Conservation (phyloP, 2,329 filamentous ascomycete genomes). For the Xylaria digitata region DNA sequence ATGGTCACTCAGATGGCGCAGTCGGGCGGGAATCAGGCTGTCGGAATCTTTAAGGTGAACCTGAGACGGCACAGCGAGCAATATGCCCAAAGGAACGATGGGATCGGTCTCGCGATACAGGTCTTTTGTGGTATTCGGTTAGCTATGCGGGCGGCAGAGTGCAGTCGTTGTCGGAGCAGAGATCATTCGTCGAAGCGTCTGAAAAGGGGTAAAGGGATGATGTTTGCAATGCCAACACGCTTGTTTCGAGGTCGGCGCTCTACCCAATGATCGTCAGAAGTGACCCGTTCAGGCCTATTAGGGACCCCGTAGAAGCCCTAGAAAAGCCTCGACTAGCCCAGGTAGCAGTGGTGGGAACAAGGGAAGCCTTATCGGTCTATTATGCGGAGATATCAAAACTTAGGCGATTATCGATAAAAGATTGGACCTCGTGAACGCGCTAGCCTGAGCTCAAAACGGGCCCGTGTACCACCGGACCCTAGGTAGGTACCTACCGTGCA, state of each 20-base stretch:
- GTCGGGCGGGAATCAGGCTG: constrained; percentile 39
- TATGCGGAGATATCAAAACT: background rate
- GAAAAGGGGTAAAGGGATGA: constrained; percentile 41
- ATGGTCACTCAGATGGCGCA: constrained; percentile 54
- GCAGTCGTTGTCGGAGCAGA: constrained; percentile 23
- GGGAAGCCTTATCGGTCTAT: constrained; percentile 11
- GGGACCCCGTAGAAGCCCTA: constrained; percentile 5
- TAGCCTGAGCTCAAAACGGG: background rate
- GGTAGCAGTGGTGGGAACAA: background rate
- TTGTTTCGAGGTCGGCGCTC: constrained; percentile 37
- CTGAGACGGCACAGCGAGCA: constrained; percentile 26
- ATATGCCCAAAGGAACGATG: constrained; percentile 32
- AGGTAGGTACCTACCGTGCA: too few species aligned
- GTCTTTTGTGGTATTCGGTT: constrained; percentile 10
- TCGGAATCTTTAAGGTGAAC: constrained; percentile 10
- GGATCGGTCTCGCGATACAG: constrained; percentile 17
- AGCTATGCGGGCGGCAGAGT: constrained; percentile 16
- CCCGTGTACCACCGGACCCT: background rate
- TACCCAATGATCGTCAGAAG: constrained; percentile 32
- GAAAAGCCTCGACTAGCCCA: constrained; percentile 7
- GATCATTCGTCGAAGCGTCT: constrained; percentile 20
- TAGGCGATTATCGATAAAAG: constrained; percentile 27
- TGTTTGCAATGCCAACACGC: constrained; percentile 38
- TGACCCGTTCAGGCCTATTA: background rate
- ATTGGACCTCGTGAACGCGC: background rate